Base-by-base conservation (phyloP, 306 rosid genomes). In the Cucurbita pepo region DNA sequence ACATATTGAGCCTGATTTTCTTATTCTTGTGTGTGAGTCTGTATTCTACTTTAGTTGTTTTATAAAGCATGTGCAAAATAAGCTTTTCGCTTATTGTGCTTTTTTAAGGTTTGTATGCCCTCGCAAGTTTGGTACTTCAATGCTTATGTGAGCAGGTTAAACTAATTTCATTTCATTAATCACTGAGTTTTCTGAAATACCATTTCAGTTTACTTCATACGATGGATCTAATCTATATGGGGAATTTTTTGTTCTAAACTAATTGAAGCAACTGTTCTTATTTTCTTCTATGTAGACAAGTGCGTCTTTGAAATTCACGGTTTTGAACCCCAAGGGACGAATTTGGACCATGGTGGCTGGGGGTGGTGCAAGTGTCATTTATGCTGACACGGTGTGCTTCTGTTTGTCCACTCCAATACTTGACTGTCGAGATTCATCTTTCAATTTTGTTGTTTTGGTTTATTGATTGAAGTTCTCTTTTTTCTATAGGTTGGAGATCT, bases 301-400 rank as follows among this genome's bases (percentile, higher is more conserved):
- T 79, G 94, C 98, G 50, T 93, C 98, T 43, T 80, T 90, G 82
- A 94, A 94, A 84, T 94, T 94, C 86, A 93, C 98, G 10, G 99
- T 94, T 79, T 77, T 94, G 80, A 94, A 90, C 73, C 96, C 97
- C 25, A 76, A 85, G 78, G 97, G 99, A 59, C 77, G 97, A 76
- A 94, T 91, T 80, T 94, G 97, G 97, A 94, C 99, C 72, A 94
- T 91, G 96, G 97, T 94, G 37, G 99, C 99, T 47, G 97, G 97
- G 41, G 99, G 97, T 84, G 99, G 99, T 79, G 95, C 99, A 38
- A 94, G 98, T 82, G 99, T 94, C 80, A 94, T 94, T 80, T 91
- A 94, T 6, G 97, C 97, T 14, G 96, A 94, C 79, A 91, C 99
- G 75, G 97, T 94, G 75, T 3, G 81, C 45, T 77, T 51, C 56